Percentiles rank a stretch among this genome's conserved stretches.
phyloP scores from a whole-genome alignment of 139 green algal species.

The Coelastrella sp. region DNA sequence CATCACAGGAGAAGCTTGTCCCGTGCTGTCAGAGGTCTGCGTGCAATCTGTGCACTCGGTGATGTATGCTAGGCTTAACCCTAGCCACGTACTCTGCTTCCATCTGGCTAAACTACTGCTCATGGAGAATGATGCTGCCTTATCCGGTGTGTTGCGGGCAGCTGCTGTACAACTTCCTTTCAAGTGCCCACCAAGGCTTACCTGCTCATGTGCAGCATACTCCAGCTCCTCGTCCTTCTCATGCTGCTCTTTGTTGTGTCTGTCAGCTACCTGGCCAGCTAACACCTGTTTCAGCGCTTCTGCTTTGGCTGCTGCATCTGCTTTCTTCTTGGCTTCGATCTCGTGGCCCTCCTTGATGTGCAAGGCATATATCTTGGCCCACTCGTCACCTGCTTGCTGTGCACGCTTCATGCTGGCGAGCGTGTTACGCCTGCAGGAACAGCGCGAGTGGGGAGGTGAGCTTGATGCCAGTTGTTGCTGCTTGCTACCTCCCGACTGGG shows the following conservation, averaged over 20 bases:
- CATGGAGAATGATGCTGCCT: too few relatives aligned
- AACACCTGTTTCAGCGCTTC: conserved; percentile 30
- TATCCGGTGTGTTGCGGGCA: too few relatives aligned
- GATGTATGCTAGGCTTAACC: too few relatives aligned
- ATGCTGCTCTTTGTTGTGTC: conserved; percentile 26
- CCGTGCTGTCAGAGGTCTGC: too few relatives aligned
- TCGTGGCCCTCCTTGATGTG: conserved; percentile 46
- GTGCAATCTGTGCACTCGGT: too few relatives aligned
- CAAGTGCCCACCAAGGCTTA: neutral
- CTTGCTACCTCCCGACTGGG: too few relatives aligned
- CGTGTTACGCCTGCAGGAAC: conserved; percentile 45
- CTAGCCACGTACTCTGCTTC: too few relatives aligned
- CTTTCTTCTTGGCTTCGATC: conserved; percentile 39
- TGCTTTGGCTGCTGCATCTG: conserved; percentile 11
- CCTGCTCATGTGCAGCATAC: conserved; percentile 50
- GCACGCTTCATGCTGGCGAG: conserved; percentile 54
- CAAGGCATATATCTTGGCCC: conserved; percentile 61
- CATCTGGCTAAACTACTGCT: too few relatives aligned
- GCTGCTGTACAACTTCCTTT: too few relatives aligned
- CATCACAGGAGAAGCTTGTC: too few relatives aligned
- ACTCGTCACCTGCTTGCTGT: conserved; percentile 60
- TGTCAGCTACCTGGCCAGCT: conserved; percentile 41
- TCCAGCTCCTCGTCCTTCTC: conserved; percentile 50
- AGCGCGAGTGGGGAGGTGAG: too few relatives aligned
- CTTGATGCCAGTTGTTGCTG: too few relatives aligned